Base-by-base conservation (phyloP, 768 basidiomycete species). In the Kwoniella sp. region DNA sequence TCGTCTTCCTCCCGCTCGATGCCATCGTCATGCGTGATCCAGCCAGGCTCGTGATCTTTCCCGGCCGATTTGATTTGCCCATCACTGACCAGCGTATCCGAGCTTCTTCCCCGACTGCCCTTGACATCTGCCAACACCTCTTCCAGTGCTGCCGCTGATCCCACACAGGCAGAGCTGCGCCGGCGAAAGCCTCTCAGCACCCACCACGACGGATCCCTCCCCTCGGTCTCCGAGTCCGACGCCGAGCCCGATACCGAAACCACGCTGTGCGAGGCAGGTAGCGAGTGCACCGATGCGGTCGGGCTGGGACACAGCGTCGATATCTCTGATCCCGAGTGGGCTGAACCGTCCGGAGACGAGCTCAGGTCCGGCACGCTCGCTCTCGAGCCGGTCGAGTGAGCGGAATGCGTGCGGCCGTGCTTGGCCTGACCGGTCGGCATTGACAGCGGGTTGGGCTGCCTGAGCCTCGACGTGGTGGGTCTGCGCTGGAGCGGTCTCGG, bases 391-490 rank as follows among this genome's bases (percentile, higher is more conserved):
- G 22, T 41, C 17, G 31, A 15, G 10, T 11, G 32, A 33, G 5
- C 34, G 15, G 29, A 19, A 40, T 14, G 20, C 11, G 17, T 50
- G 48, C 31, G 31, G 38, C 11, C n/a, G 33, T 34, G 46, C 2
- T 19, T 5, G 9, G 2, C 14, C 11, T 22, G 29, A 15, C 36
- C 29, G 17, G 20, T 43, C 12, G 59, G 41, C 59, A 60, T 60
- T 32, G 49, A 42, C 5, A 60, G 46, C 3, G 55, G 55, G 23
- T 51, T 51, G 5, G 59, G 59, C 33, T 56, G 54, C 28, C 59
- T 28, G 3, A 60, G 42, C 45, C 55, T 42, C 12, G 59, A 43
- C 5, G 59, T 60, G 4, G 59, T 60, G 5, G 54, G 59, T 34
- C 59, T 9, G 19, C 54, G 20, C 20, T 40, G 44, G 8, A 44